Evolutionary conservation across 2,329 filamentous ascomycete genomes (phyloP).

Genomic region (Lithohypha guttulata): DNA sequence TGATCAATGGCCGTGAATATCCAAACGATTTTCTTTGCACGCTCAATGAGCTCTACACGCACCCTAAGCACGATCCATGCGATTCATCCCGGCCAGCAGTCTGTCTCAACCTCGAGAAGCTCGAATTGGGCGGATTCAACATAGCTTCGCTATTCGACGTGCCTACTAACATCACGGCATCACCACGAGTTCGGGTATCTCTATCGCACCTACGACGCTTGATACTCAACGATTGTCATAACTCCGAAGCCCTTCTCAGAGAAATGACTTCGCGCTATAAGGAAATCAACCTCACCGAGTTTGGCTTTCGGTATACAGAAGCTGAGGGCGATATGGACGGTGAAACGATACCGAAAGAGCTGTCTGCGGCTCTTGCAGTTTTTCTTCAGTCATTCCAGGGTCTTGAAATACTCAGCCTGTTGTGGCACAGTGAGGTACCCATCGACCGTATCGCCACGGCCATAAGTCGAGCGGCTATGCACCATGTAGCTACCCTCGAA

Average conservation of each 20-base stretch:
- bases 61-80: neutral
- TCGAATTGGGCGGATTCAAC: slow-evolving; percentile 6
- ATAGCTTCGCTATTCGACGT: neutral
- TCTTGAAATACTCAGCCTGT: neutral
- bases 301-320: neutral
- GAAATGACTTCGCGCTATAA: neutral
- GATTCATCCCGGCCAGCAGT: neutral
- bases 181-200: slow-evolving; percentile 2
- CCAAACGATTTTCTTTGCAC: slow-evolving; percentile 2
- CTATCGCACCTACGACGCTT: neutral
- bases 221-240: slow-evolving; percentile 3
- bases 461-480: neutral
- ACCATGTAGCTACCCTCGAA: neutral
- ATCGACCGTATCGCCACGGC: neutral
- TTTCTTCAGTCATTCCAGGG: slow-evolving; percentile 5
- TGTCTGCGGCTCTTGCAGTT: neutral
- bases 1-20: slow-evolving; percentile 5
- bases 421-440: neutral
- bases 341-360: no score
- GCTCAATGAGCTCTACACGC: slow-evolving; percentile 3
- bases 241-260: neutral
- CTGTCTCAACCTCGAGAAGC: neutral
- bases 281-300: neutral
- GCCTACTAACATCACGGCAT: neutral
- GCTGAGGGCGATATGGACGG: neutral